phyloP scores from a whole-genome alignment of 192 early-diverging fungal species.

The Anaeromyces robustus region DNA sequence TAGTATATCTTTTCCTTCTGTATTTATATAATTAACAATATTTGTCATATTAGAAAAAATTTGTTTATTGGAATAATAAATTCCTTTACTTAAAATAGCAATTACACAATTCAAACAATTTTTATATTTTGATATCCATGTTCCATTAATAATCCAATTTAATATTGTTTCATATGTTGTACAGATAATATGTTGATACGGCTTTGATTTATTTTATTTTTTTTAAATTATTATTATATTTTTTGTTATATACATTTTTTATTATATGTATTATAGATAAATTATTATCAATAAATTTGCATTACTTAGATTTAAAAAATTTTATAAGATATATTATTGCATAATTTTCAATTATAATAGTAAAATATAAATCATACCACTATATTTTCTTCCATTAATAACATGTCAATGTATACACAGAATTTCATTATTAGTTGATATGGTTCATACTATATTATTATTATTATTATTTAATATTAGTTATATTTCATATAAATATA shows the following conservation, averaged over 20 bases:
- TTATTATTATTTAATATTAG: too few relatives aligned
- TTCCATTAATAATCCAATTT: constrained; percentile 53
- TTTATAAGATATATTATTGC: too few relatives aligned
- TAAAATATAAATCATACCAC: constrained; percentile 14
- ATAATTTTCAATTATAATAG: not conserved
- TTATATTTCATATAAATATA: too few relatives aligned
- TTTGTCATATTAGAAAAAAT: constrained; percentile 12
- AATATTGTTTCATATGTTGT: constrained; percentile 56
- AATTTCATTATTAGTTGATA: constrained; percentile 51
- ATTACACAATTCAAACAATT: constrained; percentile 52
- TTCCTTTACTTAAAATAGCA: constrained; percentile 48
- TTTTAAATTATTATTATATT: too few relatives aligned
- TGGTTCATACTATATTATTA: constrained; percentile 32
- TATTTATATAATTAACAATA: not conserved
- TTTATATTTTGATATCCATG: constrained; percentile 62
- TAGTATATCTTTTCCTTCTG: not conserved
- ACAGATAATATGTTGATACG: not conserved
- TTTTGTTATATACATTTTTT: too few relatives aligned
- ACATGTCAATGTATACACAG: constrained; percentile 52
- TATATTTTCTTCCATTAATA: constrained; percentile 33
- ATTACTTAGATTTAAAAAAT: too few relatives aligned
- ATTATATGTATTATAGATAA: too few relatives aligned
- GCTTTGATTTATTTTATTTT: not conserved
- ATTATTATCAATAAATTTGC: too few relatives aligned
- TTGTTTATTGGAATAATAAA: constrained; percentile 44